Percentiles rank a stretch among this genome's conserved stretches.
Evolutionary conservation across 179 eudicot genomes (phyloP).

Genomic region (Nepenthes alata): DNA sequence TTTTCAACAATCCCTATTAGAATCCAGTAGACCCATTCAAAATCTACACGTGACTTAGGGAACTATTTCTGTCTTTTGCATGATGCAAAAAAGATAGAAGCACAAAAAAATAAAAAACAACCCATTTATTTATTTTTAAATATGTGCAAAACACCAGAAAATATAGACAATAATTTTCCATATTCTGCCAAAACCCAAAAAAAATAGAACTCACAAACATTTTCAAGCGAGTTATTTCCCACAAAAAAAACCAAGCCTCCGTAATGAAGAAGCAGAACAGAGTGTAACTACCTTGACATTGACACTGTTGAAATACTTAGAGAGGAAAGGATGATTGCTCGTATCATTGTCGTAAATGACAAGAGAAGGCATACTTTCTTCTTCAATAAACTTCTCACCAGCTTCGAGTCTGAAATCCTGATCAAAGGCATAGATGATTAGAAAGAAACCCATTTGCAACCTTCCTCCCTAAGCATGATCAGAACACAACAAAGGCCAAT

Average conservation of each 20-base stretch:
- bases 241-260: not conserved
- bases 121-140: no score
- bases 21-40: no score
- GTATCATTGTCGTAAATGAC: conserved; percentile 53
- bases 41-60: no score
- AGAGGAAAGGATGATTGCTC: conserved; percentile 37
- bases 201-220: no score
- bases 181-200: no score
- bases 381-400: conserved; percentile 51
- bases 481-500: not conserved
- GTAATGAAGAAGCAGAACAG: not conserved
- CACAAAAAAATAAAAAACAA: no score
- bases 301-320: conserved; percentile 42
- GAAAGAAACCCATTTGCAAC: not conserved
- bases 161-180: no score
- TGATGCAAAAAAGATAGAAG: no score
- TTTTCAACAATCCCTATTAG: no score
- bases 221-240: no score
- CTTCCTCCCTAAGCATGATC: not conserved
- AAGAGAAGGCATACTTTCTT: conserved; percentile 48
- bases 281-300: conserved; percentile 49
- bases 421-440: not conserved
- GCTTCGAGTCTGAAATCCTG: conserved; percentile 59
- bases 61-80: no score
- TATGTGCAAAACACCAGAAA: no score